Conservation (phyloP, 805 yeast genomes). For the Candida tallmaniae region DNA sequence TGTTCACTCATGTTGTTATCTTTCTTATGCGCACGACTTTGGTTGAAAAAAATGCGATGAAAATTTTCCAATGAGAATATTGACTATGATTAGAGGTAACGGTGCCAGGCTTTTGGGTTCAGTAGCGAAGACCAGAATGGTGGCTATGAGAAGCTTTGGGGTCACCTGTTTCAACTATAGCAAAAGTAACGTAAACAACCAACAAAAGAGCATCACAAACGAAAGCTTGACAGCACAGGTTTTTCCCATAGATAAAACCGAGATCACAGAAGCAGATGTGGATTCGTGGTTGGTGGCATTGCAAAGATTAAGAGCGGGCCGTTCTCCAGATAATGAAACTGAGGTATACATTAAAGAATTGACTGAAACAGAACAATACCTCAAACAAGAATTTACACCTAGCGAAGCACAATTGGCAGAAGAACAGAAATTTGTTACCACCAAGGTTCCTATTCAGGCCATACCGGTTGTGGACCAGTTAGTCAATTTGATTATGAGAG, state of each 20-base stretch:
- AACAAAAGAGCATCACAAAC: too few relatives aligned
- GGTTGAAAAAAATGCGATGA: too few relatives aligned
- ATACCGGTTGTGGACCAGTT: constrained; percentile 76
- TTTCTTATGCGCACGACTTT: too few relatives aligned
- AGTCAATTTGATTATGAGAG: constrained; percentile 85
- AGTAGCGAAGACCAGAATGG: not conserved
- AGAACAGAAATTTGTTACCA: constrained; percentile 43
- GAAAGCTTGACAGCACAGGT: constrained; percentile 29
- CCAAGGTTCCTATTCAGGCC: constrained; percentile 54
- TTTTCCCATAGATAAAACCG: constrained; percentile 33
- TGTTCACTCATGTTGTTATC: not conserved
- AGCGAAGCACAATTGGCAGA: constrained; percentile 61
- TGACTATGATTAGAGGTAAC: too few relatives aligned
- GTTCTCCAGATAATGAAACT: constrained; percentile 25
- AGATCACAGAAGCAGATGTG: constrained; percentile 34
- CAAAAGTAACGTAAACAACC: too few relatives aligned
- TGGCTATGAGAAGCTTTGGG: not conserved
- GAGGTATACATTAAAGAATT: constrained; percentile 38
- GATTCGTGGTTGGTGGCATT: constrained; percentile 47
- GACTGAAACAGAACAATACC: constrained; percentile 32
- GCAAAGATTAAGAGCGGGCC: constrained; percentile 32
- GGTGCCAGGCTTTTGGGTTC: not conserved
- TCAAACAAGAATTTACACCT: constrained; percentile 47
- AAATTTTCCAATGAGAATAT: not conserved
- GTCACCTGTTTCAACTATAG: not conserved